Conservation (phyloP, 352 stramenopile species). For the Phytophthora rubi region DNA sequence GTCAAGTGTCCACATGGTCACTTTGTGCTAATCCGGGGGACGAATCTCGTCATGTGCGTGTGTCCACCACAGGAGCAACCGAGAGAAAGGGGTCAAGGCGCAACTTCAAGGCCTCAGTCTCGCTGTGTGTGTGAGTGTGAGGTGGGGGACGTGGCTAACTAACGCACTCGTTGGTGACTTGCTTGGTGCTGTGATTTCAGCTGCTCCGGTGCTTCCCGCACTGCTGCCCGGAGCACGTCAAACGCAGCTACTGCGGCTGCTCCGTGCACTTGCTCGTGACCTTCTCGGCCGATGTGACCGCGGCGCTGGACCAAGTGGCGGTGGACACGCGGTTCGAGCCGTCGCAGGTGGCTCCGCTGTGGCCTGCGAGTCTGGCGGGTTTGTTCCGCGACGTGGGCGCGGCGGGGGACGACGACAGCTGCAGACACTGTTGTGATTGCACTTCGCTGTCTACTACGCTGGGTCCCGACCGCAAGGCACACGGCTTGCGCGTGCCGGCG, state of each 20-base stretch:
- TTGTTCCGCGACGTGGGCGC: not conserved
- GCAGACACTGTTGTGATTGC: no score
- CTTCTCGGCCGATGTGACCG: slow-evolving; percentile 9
- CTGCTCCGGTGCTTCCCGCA: slow-evolving; percentile 44
- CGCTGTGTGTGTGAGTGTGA: not conserved
- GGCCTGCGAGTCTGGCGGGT: slow-evolving; percentile 6
- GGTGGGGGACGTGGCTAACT: not conserved
- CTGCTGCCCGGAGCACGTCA: slow-evolving; percentile 41
- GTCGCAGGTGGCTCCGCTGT: slow-evolving; percentile 11
- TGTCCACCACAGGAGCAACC: slow-evolving; percentile 16
- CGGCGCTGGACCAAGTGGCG: slow-evolving; percentile 14
- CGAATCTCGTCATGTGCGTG: no score
- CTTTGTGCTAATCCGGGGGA: not conserved
- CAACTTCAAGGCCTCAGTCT: not conserved
- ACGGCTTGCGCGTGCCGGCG: no score
- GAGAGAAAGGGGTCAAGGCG: slow-evolving; percentile 19
- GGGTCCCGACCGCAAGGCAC: no score
- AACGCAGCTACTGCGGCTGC: slow-evolving; percentile 44
- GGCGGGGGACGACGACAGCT: not conserved
- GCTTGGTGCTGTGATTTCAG: not conserved
- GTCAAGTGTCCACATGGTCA: not conserved
- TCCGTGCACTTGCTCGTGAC: slow-evolving; percentile 40
- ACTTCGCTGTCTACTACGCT: no score
- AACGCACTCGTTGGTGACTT: no score
- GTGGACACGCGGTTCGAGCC: slow-evolving; percentile 41